Base-by-base conservation (phyloP, 805 yeast genomes). In the Saturnispora gosingensis region DNA sequence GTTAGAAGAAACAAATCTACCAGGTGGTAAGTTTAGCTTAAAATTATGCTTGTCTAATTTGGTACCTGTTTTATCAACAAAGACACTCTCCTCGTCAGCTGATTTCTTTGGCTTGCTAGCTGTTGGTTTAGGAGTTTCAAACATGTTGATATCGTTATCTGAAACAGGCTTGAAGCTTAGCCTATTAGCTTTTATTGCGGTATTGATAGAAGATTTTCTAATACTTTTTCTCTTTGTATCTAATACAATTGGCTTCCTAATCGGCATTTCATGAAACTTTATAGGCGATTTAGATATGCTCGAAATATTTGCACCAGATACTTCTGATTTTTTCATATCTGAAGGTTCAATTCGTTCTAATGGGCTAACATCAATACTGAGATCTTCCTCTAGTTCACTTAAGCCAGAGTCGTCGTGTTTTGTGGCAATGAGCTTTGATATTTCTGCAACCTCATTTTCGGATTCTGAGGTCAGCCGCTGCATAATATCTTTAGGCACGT, bases 191-290 rank as follows among this genome's bases (percentile, higher is more conserved):
- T 46, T 43, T 2, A 47, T 34, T 9, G 46, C 39, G n/a, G 28
- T 28, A 35, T 34, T 43, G 10, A 22, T 49, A 13, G 27, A 11
- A 11, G 65, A 58, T 46, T 53, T 58, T 36, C 64, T 49, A 1
- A 56, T 42, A 3, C 67, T 61, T 45, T 62, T 65, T 47, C 60
- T 61, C 18, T 56, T 59, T 2, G 67, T 55, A 44, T 58, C 63
- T n/a, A 62, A 59, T 5, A 61, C 59, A 25, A 66, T 32, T 3
- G 70, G 70, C 22, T 63, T 66, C 42, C 67, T 59, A 10, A 63
- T 59, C 2, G 71, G 71, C 43, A 67, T 54, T 45, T 63, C 63
- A 8, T 64, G 64, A 57, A 67, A 67, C 44, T 63, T 63, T 9
- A 66, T 61, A 5, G 70, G 67, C 4, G 68, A 64, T 45, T 61